phyloP scores from a whole-genome alignment of 208 protist genomes.

The Endotrypanum monterogeii region DNA sequence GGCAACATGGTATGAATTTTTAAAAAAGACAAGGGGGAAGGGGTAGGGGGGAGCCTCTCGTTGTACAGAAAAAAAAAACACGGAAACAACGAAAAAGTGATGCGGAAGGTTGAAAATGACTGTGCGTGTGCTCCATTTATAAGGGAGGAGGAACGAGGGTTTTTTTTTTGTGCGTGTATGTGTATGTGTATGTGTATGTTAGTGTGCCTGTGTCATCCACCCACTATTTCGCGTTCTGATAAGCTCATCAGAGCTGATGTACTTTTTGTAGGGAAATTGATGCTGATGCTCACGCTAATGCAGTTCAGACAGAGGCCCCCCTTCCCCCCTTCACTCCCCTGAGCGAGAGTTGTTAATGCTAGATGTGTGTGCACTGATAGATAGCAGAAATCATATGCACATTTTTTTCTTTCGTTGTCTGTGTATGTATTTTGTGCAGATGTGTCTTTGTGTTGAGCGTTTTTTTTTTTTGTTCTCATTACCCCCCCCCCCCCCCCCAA shows the following conservation, averaged over 20 bases:
- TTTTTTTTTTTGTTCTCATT: background rate
- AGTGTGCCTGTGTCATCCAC: too few species aligned
- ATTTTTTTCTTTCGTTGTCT: background rate
- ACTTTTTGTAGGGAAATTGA: background rate
- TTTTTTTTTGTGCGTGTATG: too few species aligned
- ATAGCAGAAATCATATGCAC: background rate
- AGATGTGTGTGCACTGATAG: background rate
- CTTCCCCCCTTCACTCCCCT: too few species aligned
- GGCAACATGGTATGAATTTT: background rate
- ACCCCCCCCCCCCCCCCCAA: background rate
- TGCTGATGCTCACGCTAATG: background rate
- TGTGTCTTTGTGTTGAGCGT: too few species aligned
- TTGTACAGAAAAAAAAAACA: background rate
- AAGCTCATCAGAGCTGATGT: background rate
- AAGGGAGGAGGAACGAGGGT: background rate
- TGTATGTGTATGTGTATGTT: too few species aligned
- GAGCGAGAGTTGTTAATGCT: background rate
- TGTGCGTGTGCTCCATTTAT: background rate
- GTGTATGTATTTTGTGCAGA: background rate
- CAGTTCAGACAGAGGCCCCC: background rate
- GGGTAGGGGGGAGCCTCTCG: background rate
- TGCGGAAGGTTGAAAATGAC: background rate
- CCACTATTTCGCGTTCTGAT: too few species aligned
- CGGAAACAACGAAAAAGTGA: background rate
- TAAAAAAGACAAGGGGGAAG: background rate